phyloP scores from a whole-genome alignment of 768 basidiomycete species.

The Podaxis sp. region DNA sequence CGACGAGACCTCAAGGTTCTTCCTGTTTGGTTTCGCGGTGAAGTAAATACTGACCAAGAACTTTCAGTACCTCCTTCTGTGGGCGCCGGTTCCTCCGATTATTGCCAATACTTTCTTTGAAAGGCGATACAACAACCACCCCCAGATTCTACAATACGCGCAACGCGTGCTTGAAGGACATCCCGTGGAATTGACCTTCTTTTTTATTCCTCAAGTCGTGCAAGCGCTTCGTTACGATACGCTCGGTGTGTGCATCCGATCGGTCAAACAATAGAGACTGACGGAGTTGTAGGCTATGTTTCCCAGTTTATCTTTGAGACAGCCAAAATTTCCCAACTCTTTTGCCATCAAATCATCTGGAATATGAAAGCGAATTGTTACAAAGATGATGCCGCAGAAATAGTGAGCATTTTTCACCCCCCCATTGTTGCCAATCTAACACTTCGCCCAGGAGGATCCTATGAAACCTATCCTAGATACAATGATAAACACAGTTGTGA shows the following conservation, averaged over 20 bases:
- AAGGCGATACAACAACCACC: slow-evolving; percentile 76
- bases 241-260: slow-evolving; percentile 49
- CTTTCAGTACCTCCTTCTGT: slow-evolving; percentile 75
- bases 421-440: background rate
- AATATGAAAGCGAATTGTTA: slow-evolving; percentile 99
- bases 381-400: slow-evolving; percentile 84
- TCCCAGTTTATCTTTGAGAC: slow-evolving; percentile 95
- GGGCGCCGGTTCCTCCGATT: slow-evolving; percentile 85
- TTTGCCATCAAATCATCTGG: slow-evolving; percentile 99
- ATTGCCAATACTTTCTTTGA: slow-evolving; percentile 83
- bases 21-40: background rate
- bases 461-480: slow-evolving; percentile 94
- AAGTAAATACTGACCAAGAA: background rate
- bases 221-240: slow-evolving; percentile 91
- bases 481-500: slow-evolving; percentile 78
- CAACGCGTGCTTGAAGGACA: slow-evolving; percentile 94
- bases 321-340: slow-evolving; percentile 92
- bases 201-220: slow-evolving; percentile 98
- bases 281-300: slow-evolving; percentile 70
- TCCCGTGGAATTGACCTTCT: slow-evolving; percentile 92
- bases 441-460: slow-evolving; percentile 68
- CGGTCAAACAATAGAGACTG: background rate
- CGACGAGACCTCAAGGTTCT: slow-evolving; percentile 72
- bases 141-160: slow-evolving; percentile 89
- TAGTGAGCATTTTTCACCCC: slow-evolving; percentile 41